Evolutionary conservation across 140 eudicot species (phyloP).

Genomic region (Cichorium intybus): DNA sequence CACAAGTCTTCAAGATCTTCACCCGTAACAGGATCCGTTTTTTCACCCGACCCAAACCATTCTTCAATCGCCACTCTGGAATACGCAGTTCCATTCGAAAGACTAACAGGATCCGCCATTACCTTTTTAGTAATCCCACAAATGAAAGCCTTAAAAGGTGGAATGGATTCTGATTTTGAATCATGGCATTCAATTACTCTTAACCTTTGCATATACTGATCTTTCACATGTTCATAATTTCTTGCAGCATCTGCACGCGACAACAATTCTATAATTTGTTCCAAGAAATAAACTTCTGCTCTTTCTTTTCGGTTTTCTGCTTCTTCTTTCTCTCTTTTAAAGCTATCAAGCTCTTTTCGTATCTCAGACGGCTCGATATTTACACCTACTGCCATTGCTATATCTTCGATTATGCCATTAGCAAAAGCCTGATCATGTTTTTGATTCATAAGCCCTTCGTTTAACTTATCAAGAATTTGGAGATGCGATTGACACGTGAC

Average conservation of each 20-base stretch:
- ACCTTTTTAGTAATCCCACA: conserved; percentile 54
- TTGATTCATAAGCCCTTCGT: conserved; percentile 46
- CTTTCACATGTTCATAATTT: conserved; percentile 51
- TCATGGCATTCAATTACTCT: conserved; percentile 45
- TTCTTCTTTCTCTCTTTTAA: conserved; percentile 60
- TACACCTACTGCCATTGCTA: conserved; percentile 64
- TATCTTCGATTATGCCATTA: conserved; percentile 49
- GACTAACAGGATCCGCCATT: conserved; percentile 75
- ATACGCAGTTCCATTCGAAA: conserved; percentile 64
- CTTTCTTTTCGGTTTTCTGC: conserved; percentile 63
- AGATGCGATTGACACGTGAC: conserved; percentile 42
- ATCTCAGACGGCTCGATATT: conserved; percentile 51
- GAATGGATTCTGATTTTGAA: conserved; percentile 39
- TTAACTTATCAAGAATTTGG: conserved; percentile 47
- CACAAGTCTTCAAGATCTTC: conserved; percentile 59
- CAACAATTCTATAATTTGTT: conserved; percentile 56
- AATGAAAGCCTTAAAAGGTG: conserved; percentile 55
- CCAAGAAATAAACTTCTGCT: conserved; percentile 59
- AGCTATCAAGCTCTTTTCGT: conserved; percentile 46
- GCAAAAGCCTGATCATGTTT: conserved; percentile 52
- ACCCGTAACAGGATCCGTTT: conserved; percentile 57
- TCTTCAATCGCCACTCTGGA: conserved; percentile 52
- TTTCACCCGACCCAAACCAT: conserved; percentile 59
- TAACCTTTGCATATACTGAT: conserved; percentile 49
- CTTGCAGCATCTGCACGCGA: conserved; percentile 78